Evolutionary conservation across 2,329 filamentous ascomycete genomes (phyloP), one percentile per base, ranked within the genome.

Genomic region (Pseudogymnoascus sp.): DNA sequence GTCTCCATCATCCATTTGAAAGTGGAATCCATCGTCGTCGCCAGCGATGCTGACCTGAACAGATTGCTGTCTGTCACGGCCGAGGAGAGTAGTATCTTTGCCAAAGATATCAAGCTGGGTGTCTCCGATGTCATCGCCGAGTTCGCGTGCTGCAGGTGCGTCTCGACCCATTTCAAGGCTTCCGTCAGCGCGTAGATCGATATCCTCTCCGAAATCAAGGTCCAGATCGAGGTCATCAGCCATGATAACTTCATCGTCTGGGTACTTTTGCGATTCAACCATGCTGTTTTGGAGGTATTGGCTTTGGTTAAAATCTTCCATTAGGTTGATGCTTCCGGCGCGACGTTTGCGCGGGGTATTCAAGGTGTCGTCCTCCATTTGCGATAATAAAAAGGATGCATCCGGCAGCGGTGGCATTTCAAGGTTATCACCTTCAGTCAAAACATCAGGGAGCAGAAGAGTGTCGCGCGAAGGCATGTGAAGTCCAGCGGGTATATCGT

Each of bases 141-240:
- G 76, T 1, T 85, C 79, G 52, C 84, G 81, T 25, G 87, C 80
- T 13, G 84, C 80, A 4, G 89, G 87, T 18, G 89, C 92, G 68
- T 96, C 88, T 86, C 93, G 89, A 71, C 93, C 94, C 68, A 91
- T 81, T 86, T 99, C 94, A 63, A 97, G 87, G 70, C 87, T 94
- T 64, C 77, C 77, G 64, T 84, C 82, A 65, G 75, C 72, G 65
- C 52, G 67, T 61, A 70, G 67, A 59, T 70, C 69, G 36, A 71
- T 63, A 60, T 85, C 87, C 64, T 94, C 80, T 67, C 88, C 88
- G 67, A 92, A 86, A 69, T 91, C 88, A 61, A 93, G 77, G 66
- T 89, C 83, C 29, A 91, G 79, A 61, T 88, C 88, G 60, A 91
- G 80, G 69, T 90, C 88, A 66, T 83, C 86, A 5, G 78, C 80